A percentile compares a stretch with the other conserved stretches of the same genome.
These are phyloP conservation scores for Kodamaea alishanica DNA, from an alignment of 1,139 yeast species.

Conservation along the genomic window DNA sequence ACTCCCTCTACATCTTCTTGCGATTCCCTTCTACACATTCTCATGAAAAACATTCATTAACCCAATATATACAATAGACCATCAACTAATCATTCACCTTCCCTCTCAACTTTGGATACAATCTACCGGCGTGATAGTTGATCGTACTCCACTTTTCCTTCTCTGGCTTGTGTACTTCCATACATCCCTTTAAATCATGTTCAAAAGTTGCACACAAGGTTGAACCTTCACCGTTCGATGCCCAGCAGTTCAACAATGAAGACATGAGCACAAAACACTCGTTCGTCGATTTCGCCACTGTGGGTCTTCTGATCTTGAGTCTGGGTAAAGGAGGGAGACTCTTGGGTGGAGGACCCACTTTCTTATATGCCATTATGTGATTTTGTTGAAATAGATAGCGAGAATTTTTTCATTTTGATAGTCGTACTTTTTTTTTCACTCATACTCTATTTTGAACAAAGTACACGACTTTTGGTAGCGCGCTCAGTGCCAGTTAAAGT, in stretches of 20 bases:
- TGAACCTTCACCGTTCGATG: slow-evolving; percentile 86
- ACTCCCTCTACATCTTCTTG: background rate
- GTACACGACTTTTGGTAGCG: background rate
- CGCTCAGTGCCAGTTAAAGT: slow-evolving; percentile 7
- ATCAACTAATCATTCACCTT: slow-evolving; percentile 58
- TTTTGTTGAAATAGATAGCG: slow-evolving; percentile 1
- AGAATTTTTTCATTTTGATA: slow-evolving; percentile 1
- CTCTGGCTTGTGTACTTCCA: slow-evolving; percentile 46
- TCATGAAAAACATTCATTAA: too few relatives aligned
- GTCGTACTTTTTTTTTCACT: slow-evolving; percentile 1
- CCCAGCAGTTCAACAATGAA: slow-evolving; percentile 90
- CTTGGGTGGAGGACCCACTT: slow-evolving; percentile 28
- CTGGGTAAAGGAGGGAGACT: slow-evolving; percentile 73
- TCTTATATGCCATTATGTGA: slow-evolving; percentile 28
- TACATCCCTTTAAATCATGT: slow-evolving; percentile 43
- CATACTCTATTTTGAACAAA: background rate
- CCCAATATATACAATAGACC: too few relatives aligned
- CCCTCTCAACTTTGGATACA: slow-evolving; percentile 75
- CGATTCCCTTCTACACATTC: background rate
- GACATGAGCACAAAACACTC: slow-evolving; percentile 83
- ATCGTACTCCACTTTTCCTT: slow-evolving; percentile 50
- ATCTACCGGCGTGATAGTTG: slow-evolving; percentile 80
- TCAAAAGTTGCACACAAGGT: slow-evolving; percentile 63
- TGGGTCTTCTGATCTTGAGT: slow-evolving; percentile 66
- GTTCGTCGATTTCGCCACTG: slow-evolving; percentile 54